Evolutionary conservation across 495 filamentous ascomycete species (phyloP).

Genomic region (Elaphomyces granulatus): DNA sequence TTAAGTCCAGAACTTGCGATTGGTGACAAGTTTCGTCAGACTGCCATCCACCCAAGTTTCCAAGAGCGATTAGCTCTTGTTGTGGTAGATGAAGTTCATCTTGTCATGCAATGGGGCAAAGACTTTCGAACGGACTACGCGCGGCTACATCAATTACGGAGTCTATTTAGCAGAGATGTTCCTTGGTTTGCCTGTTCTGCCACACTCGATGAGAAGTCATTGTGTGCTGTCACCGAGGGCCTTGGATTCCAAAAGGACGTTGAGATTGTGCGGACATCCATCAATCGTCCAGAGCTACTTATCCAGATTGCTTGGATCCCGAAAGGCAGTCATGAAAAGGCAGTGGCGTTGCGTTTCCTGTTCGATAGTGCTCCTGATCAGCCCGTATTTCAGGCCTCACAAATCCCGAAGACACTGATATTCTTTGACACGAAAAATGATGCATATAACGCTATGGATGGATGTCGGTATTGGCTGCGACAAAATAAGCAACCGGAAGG

Average conservation of each 20-base stretch:
- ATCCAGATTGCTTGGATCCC: background rate
- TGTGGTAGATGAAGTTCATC: constrained; percentile 1
- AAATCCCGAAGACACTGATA: background rate
- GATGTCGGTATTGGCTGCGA: background rate
- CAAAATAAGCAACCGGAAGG: background rate
- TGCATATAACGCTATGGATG: background rate
- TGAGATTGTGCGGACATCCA: background rate
- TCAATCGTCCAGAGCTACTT: too few species aligned
- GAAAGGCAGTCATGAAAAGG: background rate
- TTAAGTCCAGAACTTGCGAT: constrained; percentile 1
- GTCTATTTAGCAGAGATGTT: background rate
- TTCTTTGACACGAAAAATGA: constrained; percentile 1
- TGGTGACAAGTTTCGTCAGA: background rate
- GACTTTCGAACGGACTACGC: background rate
- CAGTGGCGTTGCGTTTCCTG: background rate
- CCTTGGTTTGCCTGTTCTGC: background rate
- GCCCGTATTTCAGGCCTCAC: background rate
- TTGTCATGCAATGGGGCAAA: background rate
- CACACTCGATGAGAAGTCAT: background rate
- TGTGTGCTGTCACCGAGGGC: background rate
- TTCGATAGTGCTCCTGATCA: background rate
- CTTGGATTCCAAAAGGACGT: background rate
- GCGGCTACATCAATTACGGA: background rate
- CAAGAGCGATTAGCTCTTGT: background rate
- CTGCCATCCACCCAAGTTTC: background rate